These are phyloP conservation scores for Daldinia sp. DNA, from an alignment of 2,329 filamentous ascomycete genomes.

Conservation along the genomic window DNA sequence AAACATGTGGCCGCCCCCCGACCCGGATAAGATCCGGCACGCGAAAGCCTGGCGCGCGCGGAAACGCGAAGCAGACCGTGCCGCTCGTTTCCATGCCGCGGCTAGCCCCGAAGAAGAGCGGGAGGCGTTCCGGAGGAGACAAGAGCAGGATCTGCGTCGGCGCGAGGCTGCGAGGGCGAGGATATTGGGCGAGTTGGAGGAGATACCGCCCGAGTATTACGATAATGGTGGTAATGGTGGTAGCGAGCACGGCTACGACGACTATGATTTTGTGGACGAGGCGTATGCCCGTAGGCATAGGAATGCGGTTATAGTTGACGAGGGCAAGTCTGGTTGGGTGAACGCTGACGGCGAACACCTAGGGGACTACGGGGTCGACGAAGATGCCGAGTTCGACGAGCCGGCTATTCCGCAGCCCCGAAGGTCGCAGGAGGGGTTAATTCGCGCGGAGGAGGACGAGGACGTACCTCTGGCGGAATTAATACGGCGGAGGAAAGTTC, in stretches of 20 bases:
- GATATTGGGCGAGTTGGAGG: conserved; percentile 60
- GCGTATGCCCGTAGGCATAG: conserved; percentile 52
- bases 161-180: conserved; percentile 46
- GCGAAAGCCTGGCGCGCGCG: conserved; percentile 49
- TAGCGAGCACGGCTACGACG: conserved; percentile 44
- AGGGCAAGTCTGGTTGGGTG: conserved; percentile 70
- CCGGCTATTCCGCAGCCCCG: not conserved
- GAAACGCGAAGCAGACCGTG: conserved; percentile 43
- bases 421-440: not conserved
- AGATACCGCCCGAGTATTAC: conserved; percentile 55
- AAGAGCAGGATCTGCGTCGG: conserved; percentile 57
- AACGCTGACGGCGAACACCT: conserved; percentile 80
- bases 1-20: conserved; percentile 69
- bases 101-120: conserved; percentile 54
- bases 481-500: conserved; percentile 62
- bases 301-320: conserved; percentile 38
- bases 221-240: conserved; percentile 57
- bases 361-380: conserved; percentile 81
- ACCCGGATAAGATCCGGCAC: conserved; percentile 67
- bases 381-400: conserved; percentile 66
- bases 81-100: conserved; percentile 7
- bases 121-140: conserved; percentile 59
- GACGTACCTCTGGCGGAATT: conserved; percentile 76
- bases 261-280: conserved; percentile 54
- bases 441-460: conserved; percentile 51